Base-by-base conservation (phyloP, 2,329 filamentous ascomycete species). In the Phialophora chinensis region DNA sequence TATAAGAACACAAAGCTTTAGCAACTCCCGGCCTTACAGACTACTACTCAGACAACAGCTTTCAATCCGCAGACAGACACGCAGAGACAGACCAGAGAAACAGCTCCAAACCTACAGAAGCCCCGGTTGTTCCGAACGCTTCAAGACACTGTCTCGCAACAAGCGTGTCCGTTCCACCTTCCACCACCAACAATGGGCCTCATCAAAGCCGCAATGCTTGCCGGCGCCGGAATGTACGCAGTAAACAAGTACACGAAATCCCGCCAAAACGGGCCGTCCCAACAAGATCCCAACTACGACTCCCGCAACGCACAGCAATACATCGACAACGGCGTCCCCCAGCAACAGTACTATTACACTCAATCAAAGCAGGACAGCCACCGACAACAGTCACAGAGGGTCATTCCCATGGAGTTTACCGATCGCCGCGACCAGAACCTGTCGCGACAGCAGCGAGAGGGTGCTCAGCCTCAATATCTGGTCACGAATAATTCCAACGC, bases 201-300 rank as follows among this genome's bases (percentile, higher is more conserved):
- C 23, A 68, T 68, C 47, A 68, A 68, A 31, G 49, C 53, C 12
- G 62, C 66, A 17, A 62, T 68, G 42, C 50, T 68, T 14, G 58
- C 62, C 20, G 66, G 66, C 11, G 62, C 33, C 33, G 62, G 61
- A 53, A 59, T 68, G 6, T 68, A 68, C 38, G 66, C 56, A 29
- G 47, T 58, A 20, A 65, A 68, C 17, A 65, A 65, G 42, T 29
- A 58, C 33, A 47, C 62, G 17, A 56, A 68, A 52, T 8, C 29
- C 11, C 17, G 29, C 8, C 50, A 52, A 10, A 38, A 64, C 47
- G 49, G 47, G 10, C 44, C 49, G 25, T 42, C 60, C 44, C 55
- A 29, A 7, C 50, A 29, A 61, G 49, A 14, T 29, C 33, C 55
- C 31, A 52, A 61, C 49, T 5, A 54, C 50, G 17, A 23, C 57